Percentiles rank a stretch among this genome's conserved stretches.
Conservation (phyloP, 2,329 filamentous ascomycete species). For the Aulographum hederae region DNA sequence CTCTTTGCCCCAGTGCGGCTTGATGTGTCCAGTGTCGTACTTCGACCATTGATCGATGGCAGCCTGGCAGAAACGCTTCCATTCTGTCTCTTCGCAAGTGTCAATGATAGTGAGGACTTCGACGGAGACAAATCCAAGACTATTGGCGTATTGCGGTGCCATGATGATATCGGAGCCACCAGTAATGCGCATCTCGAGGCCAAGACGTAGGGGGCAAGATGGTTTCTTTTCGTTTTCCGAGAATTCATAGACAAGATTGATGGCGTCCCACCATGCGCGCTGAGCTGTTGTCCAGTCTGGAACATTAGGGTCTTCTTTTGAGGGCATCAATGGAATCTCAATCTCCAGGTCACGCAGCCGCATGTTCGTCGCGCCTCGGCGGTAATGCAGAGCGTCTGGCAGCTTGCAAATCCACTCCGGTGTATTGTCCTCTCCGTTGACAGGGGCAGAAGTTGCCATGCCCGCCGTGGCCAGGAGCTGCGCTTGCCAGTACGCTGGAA, state of each 20-base stretch:
- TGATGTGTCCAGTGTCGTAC: not conserved
- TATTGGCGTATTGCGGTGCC: slow-evolving; percentile 25
- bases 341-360: slow-evolving; percentile 27
- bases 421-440: too few relatives aligned
- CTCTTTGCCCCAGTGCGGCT: not conserved
- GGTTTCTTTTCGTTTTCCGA: slow-evolving; percentile 6
- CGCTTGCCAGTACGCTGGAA: slow-evolving; percentile 18
- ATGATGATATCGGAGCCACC: slow-evolving; percentile 23
- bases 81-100: not conserved
- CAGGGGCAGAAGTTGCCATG: slow-evolving; percentile 11
- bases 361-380: slow-evolving; percentile 28
- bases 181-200: slow-evolving; percentile 27
- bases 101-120: not conserved
- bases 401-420: slow-evolving; percentile 17
- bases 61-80: not conserved
- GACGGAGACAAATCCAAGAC: not conserved
- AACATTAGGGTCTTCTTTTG: slow-evolving; percentile 7
- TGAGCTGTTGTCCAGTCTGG: slow-evolving; percentile 25
- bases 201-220: slow-evolving; percentile 21
- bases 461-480: slow-evolving; percentile 16
- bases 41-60: not conserved
- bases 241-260: slow-evolving; percentile 24
- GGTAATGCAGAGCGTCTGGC: slow-evolving; percentile 29
- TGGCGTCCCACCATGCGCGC: slow-evolving; percentile 32
- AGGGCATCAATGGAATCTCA: slow-evolving; percentile 24